Evolutionary conservation across 2,329 filamentous ascomycete genomes (phyloP).

Genomic region (Tricladium varicosporioides): DNA sequence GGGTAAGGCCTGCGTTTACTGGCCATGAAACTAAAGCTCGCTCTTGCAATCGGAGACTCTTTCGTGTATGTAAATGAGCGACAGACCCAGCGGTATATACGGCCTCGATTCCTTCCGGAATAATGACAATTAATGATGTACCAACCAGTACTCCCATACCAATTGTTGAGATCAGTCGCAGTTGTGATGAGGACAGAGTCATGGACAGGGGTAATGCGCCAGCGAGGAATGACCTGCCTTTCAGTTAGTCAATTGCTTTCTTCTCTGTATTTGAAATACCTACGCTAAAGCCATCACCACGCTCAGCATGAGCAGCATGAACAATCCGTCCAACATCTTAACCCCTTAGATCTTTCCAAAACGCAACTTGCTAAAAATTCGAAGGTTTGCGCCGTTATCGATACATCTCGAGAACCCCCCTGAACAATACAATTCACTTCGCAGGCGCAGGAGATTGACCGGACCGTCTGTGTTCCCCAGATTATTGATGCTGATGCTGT

Average conservation of each 20-base stretch:
- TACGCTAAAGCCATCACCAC: conserved; percentile 59
- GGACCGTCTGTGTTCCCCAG: background rate
- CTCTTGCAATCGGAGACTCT: conserved; percentile 12
- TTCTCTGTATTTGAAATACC: conserved; percentile 26
- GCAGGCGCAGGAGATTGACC: conserved; percentile 1
- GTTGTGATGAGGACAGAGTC: conserved; percentile 78
- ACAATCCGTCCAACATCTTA: conserved; percentile 36
- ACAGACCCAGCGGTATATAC: conserved; percentile 59
- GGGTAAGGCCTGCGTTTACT: conserved; percentile 18
- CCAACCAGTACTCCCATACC: conserved; percentile 93
- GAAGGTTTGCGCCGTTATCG: conserved; percentile 18
- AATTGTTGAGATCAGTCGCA: conserved; percentile 86
- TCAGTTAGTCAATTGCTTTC: background rate
- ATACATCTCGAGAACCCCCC: conserved; percentile 19
- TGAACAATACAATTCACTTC: background rate
- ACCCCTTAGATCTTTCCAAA: conserved; percentile 17
- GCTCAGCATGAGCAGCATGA: conserved; percentile 36
- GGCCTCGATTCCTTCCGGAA: conserved; percentile 93
- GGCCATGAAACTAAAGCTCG: conserved; percentile 22
- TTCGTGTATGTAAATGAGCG: conserved; percentile 25
- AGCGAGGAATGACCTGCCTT: conserved; percentile 80
- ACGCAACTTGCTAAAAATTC: background rate
- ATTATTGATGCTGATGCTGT: background rate
- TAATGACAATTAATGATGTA: conserved; percentile 94
- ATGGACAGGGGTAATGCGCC: conserved; percentile 89